A percentile compares a stretch with the other conserved stretches of the same genome.
These are phyloP conservation scores for Chaetomidium leptoderma DNA, from an alignment of 495 filamentous ascomycete genomes.

Conservation along the genomic window DNA sequence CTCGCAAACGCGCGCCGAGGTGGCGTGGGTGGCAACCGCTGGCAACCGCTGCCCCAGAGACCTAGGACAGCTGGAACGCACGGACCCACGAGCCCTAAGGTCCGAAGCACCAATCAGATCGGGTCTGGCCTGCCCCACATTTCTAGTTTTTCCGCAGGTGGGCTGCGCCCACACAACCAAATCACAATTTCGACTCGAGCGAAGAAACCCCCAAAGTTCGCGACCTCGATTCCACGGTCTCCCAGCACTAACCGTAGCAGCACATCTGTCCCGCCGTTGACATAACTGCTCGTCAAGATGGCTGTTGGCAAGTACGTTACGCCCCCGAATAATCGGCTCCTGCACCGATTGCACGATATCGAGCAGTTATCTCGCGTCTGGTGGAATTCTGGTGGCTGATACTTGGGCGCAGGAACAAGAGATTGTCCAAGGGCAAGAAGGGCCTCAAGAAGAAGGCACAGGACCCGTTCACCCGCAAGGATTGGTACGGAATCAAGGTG, in stretches of 20 bases:
- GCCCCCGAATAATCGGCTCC: constrained; percentile 21
- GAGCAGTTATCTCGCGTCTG: constrained; percentile 2
- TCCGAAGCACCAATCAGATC: constrained; percentile 28
- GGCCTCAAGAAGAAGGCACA: constrained; percentile 98
- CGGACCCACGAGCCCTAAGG: constrained; percentile 32
- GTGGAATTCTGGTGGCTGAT: constrained; percentile 38
- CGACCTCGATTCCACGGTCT: constrained; percentile 34
- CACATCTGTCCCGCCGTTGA: constrained; percentile 28
- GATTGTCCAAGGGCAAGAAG: constrained; percentile 99
- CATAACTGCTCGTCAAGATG: constrained; percentile 63
- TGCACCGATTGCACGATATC: constrained; percentile 16
- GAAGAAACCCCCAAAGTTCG: constrained; percentile 35
- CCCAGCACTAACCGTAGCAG: constrained; percentile 37
- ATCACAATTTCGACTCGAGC: constrained; percentile 33
- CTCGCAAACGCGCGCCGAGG: too few relatives aligned
- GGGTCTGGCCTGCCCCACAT: constrained; percentile 24
- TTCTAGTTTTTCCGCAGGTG: constrained; percentile 30
- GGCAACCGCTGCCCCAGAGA: neutral
- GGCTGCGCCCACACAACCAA: constrained; percentile 36
- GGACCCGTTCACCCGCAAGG: constrained; percentile 96
- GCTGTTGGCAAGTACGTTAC: constrained; percentile 83
- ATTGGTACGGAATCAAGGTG: constrained; percentile 98
- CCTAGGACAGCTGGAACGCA: too few relatives aligned
- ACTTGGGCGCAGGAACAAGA: constrained; percentile 82
- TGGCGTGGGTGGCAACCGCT: too few relatives aligned